These are phyloP conservation scores for Cutaneotrichosporon daszewskae DNA, from an alignment of 1,284 basidiomycete species.

Conservation along the genomic window DNA sequence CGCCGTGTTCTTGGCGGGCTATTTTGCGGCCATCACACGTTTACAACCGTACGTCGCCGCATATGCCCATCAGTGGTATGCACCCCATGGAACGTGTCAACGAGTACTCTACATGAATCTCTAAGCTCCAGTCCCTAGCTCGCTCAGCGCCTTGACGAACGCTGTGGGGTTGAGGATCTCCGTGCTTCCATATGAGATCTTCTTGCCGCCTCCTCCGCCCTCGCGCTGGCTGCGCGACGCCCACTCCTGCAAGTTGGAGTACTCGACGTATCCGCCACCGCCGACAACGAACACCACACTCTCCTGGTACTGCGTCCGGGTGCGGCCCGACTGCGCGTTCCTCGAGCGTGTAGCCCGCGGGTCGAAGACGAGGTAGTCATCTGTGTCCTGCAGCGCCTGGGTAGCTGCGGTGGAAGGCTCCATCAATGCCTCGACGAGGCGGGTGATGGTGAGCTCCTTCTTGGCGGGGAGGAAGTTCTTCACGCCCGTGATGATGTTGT, in stretches of 20 bases:
- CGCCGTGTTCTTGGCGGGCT: no score
- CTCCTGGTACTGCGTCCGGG: slow-evolving; percentile 64
- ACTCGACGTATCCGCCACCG: slow-evolving; percentile 95
- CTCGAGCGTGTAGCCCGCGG: slow-evolving; percentile 65
- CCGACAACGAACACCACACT: slow-evolving; percentile 93
- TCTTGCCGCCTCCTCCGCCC: slow-evolving; percentile 57
- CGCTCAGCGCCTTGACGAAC: slow-evolving; percentile 57
- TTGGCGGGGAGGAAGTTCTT: slow-evolving; percentile 96
- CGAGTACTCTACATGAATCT: slow-evolving; percentile 16
- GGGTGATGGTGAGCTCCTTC: slow-evolving; percentile 87
- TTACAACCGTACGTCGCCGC: no score
- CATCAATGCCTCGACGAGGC: slow-evolving; percentile 92
- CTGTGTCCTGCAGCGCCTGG: slow-evolving; percentile 89
- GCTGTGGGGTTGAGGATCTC: slow-evolving; percentile 86
- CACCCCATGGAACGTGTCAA: no score
- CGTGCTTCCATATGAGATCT: slow-evolving; percentile 90
- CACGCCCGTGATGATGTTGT: slow-evolving; percentile 94
- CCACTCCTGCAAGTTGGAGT: slow-evolving; percentile 92
- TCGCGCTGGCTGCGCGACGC: slow-evolving; percentile 56
- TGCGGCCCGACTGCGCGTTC: slow-evolving; percentile 50
- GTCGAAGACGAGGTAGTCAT: slow-evolving; percentile 92
- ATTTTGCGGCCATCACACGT: no score
- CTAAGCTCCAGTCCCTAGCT: slow-evolving; percentile 28
- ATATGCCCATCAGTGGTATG: no score
- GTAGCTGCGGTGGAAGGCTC: slow-evolving; percentile 87